Conservation (phyloP, 805 yeast species). For the Myxozyma neotropica region DNA sequence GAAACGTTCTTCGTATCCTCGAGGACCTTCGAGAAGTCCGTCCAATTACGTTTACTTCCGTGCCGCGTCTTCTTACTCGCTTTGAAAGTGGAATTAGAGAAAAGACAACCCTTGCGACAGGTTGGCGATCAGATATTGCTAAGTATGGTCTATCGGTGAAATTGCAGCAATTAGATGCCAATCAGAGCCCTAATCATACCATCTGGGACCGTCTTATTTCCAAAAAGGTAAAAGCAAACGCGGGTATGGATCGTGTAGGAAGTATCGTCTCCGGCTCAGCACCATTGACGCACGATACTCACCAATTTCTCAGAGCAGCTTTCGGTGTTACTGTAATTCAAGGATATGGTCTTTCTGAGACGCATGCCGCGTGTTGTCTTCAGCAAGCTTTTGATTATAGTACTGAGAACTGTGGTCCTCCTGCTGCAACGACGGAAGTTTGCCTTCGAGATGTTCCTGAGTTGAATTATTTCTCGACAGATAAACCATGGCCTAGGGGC, state of each 20-base stretch:
- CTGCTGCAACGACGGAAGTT: conserved; percentile 59
- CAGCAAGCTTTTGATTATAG: conserved; percentile 49
- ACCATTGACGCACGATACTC: conserved; percentile 65
- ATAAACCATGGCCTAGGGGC: conserved; percentile 54
- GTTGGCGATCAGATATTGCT: conserved; percentile 49
- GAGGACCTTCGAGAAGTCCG: conserved; percentile 60
- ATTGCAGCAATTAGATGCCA: conserved; percentile 42
- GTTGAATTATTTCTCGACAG: conserved; percentile 54
- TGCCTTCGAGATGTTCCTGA: conserved; percentile 66
- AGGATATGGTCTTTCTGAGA: conserved; percentile 78
- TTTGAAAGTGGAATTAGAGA: conserved; percentile 64
- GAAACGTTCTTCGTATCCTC: conserved; percentile 53
- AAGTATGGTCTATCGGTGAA: conserved; percentile 50
- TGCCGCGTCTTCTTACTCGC: conserved; percentile 65
- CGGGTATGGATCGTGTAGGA: conserved; percentile 53
- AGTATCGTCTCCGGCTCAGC: conserved; percentile 63
- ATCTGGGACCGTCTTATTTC: conserved; percentile 46
- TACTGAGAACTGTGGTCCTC: conserved; percentile 62
- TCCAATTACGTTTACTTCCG: conserved; percentile 59
- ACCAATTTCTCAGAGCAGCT: conserved; percentile 62
- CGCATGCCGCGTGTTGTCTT: conserved; percentile 36
- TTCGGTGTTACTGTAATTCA: conserved; percentile 59
- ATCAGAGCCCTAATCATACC: conserved; percentile 46
- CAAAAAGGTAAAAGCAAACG: conserved; percentile 49
- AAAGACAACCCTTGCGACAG: conserved; percentile 50